Evolutionary conservation across 2,329 filamentous ascomycete genomes (phyloP).

Genomic region (Fusarium sp.): DNA sequence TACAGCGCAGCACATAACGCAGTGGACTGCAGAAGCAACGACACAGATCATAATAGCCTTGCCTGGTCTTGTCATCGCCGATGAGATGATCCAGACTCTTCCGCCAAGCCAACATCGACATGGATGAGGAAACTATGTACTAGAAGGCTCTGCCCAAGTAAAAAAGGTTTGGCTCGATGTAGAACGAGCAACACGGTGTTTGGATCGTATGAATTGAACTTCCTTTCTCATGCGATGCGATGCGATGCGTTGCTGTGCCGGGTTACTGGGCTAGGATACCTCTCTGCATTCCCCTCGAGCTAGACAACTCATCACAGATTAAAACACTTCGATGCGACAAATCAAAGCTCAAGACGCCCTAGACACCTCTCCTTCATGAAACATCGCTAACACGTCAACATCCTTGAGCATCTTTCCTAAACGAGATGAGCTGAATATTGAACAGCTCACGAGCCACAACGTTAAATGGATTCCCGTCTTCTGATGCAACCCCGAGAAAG

Average conservation of each 20-base stretch:
- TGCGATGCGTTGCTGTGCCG: neutral
- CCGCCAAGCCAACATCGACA: slow-evolving; percentile 29
- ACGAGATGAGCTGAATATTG: slow-evolving; percentile 32
- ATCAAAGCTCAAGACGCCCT: slow-evolving; percentile 19
- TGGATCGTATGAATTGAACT: slow-evolving; percentile 20
- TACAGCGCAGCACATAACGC: neutral
- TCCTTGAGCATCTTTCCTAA: slow-evolving; percentile 21
- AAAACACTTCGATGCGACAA: slow-evolving; percentile 17
- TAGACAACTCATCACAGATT: slow-evolving; percentile 40
- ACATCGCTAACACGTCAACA: slow-evolving; percentile 32
- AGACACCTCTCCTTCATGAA: slow-evolving; percentile 25
- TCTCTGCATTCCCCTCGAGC: slow-evolving; percentile 10
- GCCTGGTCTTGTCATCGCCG: slow-evolving; percentile 31
- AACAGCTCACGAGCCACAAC: slow-evolving; percentile 38
- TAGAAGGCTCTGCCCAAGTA: slow-evolving; percentile 4
- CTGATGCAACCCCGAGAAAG: slow-evolving; percentile 17
- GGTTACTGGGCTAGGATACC: neutral
- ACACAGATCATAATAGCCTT: neutral
- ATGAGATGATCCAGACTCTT: slow-evolving; percentile 30
- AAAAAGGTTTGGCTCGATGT: slow-evolving; percentile 4
- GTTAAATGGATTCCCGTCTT: slow-evolving; percentile 29
- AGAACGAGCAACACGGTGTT: slow-evolving; percentile 14
- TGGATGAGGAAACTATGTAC: neutral
- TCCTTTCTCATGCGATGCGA: neutral
- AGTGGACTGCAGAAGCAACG: neutral